Evolutionary conservation across 2,329 filamentous ascomycete genomes (phyloP), one percentile per base, ranked within the genome.

Genomic region (Fusarium veterinarium): DNA sequence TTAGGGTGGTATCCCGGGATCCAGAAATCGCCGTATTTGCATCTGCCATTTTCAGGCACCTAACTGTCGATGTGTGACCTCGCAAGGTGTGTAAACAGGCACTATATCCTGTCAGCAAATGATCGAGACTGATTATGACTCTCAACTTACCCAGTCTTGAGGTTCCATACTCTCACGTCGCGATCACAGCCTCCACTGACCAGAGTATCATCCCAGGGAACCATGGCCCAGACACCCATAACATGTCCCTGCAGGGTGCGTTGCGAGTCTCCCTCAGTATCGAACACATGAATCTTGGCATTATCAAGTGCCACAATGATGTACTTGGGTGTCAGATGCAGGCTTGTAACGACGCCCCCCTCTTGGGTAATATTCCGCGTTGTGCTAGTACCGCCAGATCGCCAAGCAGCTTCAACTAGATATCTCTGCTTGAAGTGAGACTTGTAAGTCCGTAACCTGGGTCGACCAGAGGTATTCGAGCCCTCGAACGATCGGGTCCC

Each of bases 221-320:
- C 95, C 95, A 99, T 98, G 53, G 96, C 96, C 96, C 96, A 99
- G 25, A 99, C 96, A 44, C 96, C 96, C 96, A 99, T 99, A 48
- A 98, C 93, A 84, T 99, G 96, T 16, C 96, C 96, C 79, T 96
- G 92, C 33, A 99, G 85, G 5, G 94, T 97, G 80, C 95, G 94
- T 76, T 97, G 91, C 72, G 94, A 91, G 75, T 95, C 91, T 38
- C 96, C 96, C 74, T 96, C 91, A 1, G 94, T 95, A 80, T 98
- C 94, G 80, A 98, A 99, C 31, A 99, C 95, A 82, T 99, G 96
- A 49, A 99, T 99, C 85, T 97, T 97, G 41, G 96, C 95, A 82
- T 98, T 99, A 85, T 99, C 96, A 71, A 99, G 88, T 55, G 96
- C 96, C 72, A 98, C 95, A 52, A 99, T 95, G 78, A 99, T 98